Conservation (phyloP, 495 filamentous ascomycete genomes). For the Tuber borchii region DNA sequence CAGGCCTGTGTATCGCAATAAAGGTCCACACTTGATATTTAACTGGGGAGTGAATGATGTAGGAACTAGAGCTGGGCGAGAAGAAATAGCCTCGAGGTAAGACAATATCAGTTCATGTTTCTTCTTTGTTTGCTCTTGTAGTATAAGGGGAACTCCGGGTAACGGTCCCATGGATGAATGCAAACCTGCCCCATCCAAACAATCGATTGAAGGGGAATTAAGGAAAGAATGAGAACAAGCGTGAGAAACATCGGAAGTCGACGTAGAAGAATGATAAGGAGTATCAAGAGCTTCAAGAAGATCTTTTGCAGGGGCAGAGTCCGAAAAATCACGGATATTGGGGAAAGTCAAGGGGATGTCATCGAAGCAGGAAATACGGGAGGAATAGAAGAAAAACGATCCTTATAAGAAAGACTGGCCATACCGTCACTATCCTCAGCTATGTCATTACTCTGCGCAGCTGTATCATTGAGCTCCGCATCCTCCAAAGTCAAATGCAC, state of each 20-base stretch:
- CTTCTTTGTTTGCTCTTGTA: slow-evolving; percentile 21
- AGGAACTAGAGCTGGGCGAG: slow-evolving; percentile 45
- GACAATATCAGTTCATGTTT: slow-evolving; percentile 35
- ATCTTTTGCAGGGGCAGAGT: background rate
- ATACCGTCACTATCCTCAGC: slow-evolving; percentile 29
- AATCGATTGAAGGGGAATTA: background rate
- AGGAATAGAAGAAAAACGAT: slow-evolving; percentile 9
- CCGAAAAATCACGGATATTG: background rate
- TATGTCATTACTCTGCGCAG: background rate
- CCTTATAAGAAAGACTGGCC: slow-evolving; percentile 8
- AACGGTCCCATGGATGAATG: background rate
- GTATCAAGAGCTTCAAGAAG: slow-evolving; percentile 8
- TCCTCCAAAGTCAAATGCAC: slow-evolving; percentile 39
- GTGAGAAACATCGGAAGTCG: background rate
- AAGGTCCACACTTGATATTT: slow-evolving; percentile 80
- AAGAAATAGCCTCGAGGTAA: slow-evolving; percentile 35
- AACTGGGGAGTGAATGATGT: slow-evolving; percentile 75
- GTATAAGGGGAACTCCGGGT: background rate
- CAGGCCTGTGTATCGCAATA: slow-evolving; percentile 84
- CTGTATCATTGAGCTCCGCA: slow-evolving; percentile 13
- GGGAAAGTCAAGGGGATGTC: background rate
- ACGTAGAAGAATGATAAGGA: slow-evolving; percentile 11
- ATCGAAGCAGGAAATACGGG: background rate
- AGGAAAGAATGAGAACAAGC: background rate
- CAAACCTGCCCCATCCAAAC: background rate